Evolutionary conservation across 805 yeast species (phyloP), one percentile per base, ranked within the genome.

Genomic region (Saccharomyces mikatae): DNA sequence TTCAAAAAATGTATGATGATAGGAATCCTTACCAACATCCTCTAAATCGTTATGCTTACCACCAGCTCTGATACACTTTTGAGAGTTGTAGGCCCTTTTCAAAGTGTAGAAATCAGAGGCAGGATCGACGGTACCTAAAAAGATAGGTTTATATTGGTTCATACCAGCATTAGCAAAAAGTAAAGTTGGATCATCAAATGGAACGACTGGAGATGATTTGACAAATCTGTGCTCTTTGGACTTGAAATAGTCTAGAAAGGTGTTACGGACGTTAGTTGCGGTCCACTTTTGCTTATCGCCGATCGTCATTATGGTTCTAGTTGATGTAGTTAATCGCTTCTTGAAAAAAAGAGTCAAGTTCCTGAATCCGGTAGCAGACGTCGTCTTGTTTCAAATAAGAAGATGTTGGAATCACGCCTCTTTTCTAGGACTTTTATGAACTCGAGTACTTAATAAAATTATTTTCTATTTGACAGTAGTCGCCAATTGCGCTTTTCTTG

Each of bases 61-160:
- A 73, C 99, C 99, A 31, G 99, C 99, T 76, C 99, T 85, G 66
- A 94, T 92, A 80, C 98, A 94, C 73, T 94, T 94, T 70, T 94
- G 99, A 14, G 98, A 89, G 79, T 94, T 92, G 62, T 82, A 86
- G 50, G 99, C 97, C 62, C 97, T 81, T 68, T 86, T 89, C 72
- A 94, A 78, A 60, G 78, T 76, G 63, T 89, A 85, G 67, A 92
- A 87, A 50, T 90, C 94, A 47, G 94, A 84, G 24, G 92, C 77
- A 31, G 99, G 99, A 64, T 94, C 98, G 49, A 90, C 97, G 9
- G 97, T 91, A 53, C 99, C 99, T 67, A 91, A 77, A 71, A 94
- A 94, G 63, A 94, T 94, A 13, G 99, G 96, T 74, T 94, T 94
- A 74, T 91, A 94, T 77, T 94, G 99, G 76, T 94, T 94, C 99